Evolutionary conservation across 345 rosid genomes (phyloP).

Genomic region (Eucalyptus cladocalyx): DNA sequence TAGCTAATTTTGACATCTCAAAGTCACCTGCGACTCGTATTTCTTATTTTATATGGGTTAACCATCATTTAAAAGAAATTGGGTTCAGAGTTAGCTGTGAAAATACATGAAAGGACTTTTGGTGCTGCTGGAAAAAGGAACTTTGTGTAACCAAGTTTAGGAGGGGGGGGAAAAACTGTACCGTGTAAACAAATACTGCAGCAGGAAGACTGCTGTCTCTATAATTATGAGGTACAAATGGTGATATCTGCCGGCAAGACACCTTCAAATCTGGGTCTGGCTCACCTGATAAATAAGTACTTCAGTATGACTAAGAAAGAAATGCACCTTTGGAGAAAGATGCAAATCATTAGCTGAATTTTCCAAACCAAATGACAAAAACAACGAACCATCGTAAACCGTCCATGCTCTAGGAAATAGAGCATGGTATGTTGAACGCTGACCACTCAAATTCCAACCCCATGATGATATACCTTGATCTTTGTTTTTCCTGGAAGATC

Average conservation of each 20-base stretch:
- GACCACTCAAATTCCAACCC: conserved; percentile 97
- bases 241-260: conserved; percentile 96
- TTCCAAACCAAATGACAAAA: background rate
- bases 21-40: background rate
- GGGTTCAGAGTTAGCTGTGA: background rate
- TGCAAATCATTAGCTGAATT: background rate
- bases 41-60: background rate
- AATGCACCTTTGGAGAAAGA: background rate
- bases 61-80: background rate
- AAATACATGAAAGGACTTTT: background rate
- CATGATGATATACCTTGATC: conserved; percentile 91
- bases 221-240: conserved; percentile 94
- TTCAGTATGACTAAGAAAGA: background rate
- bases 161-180: background rate
- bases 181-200: conserved; percentile 96
- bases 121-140: background rate
- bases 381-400: conserved; percentile 73
- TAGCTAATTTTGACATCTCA: background rate
- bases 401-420: conserved; percentile 99
- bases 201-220: conserved; percentile 96
- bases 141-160: background rate
- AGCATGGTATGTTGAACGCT: conserved; percentile 96
- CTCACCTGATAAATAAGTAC: conserved; percentile 46
- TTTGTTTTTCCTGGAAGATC: conserved; percentile 42
- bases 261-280: conserved; percentile 96